These are phyloP conservation scores for Cryptosporidium ubiquitum DNA, from an alignment of 169 alveolate genomes.

Conservation along the genomic window DNA sequence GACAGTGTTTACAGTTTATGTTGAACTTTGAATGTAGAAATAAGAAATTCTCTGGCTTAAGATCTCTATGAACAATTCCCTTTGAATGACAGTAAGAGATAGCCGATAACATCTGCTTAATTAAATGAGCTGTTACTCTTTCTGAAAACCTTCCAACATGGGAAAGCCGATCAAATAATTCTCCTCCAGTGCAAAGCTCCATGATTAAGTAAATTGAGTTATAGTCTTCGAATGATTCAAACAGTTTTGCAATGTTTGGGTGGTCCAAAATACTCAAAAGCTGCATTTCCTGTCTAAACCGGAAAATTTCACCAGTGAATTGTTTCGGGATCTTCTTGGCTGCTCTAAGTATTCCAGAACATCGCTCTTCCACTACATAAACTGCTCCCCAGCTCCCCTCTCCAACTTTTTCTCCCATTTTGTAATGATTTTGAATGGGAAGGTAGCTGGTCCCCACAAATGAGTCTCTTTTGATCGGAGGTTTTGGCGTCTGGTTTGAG, in stretches of 20 bases:
- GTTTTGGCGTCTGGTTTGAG: slow-evolving; percentile 61
- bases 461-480: slow-evolving; percentile 68
- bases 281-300: slow-evolving; percentile 72
- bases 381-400: slow-evolving; percentile 83
- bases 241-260: slow-evolving; percentile 83
- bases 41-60: slow-evolving; percentile 87
- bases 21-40: slow-evolving; percentile 69
- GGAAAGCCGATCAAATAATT: slow-evolving; percentile 79
- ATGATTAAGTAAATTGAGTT: slow-evolving; percentile 84
- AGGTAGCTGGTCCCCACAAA: slow-evolving; percentile 72
- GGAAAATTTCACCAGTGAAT: slow-evolving; percentile 48
- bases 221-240: slow-evolving; percentile 85
- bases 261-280: slow-evolving; percentile 78
- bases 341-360: slow-evolving; percentile 60
- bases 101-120: slow-evolving; percentile 83
- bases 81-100: slow-evolving; percentile 82
- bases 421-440: slow-evolving; percentile 63
- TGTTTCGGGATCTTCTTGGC: slow-evolving; percentile 70
- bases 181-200: slow-evolving; percentile 88
- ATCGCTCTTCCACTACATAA: slow-evolving; percentile 78
- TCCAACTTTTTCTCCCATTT: slow-evolving; percentile 79
- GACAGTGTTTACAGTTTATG: slow-evolving; percentile 18
- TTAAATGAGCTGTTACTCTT: slow-evolving; percentile 82
- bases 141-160: slow-evolving; percentile 80
- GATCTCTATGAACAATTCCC: slow-evolving; percentile 85